Conservation (phyloP, 2,329 filamentous ascomycete species). For the Phialophora expanda region DNA sequence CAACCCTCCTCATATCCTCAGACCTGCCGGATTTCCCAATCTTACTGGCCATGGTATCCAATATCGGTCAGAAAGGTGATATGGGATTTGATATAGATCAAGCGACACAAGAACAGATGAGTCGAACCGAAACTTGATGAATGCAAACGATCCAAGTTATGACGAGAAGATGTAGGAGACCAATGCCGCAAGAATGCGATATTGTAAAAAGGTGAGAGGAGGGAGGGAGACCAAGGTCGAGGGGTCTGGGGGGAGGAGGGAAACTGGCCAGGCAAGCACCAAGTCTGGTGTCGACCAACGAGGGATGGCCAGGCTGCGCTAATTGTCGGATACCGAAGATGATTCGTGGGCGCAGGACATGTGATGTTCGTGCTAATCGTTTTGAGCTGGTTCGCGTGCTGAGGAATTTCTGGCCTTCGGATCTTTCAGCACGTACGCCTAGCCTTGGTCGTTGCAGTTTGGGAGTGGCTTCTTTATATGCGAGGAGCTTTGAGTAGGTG, state of each 20-base stretch:
- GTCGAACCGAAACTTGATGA: not conserved
- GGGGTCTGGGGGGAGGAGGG: not conserved
- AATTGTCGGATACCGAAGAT: not conserved
- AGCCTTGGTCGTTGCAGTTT: not conserved
- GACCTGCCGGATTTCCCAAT: not conserved
- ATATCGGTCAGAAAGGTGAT: not conserved
- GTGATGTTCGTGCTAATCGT: not conserved
- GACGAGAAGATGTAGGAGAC: not conserved
- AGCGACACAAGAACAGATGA: not conserved
- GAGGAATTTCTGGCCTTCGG: slow-evolving; percentile 7
- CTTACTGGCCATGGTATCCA: not conserved
- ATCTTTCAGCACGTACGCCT: slow-evolving; percentile 4
- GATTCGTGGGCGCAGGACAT: not conserved
- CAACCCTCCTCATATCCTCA: not conserved
- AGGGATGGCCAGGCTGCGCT: slow-evolving; percentile 8
- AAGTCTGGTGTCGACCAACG: not conserved
- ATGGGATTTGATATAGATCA: not conserved
- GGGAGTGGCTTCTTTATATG: not conserved
- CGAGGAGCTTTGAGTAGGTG: not conserved
- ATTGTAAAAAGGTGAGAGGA: slow-evolving; percentile 7
- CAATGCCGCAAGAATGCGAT: not conserved
- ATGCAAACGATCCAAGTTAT: not conserved
- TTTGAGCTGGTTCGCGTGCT: slow-evolving; percentile 1
- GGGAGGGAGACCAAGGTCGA: slow-evolving; percentile 1
- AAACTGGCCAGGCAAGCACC: slow-evolving; percentile 7